A percentile compares a stretch with the other conserved stretches of the same genome.
These are phyloP conservation scores for Flaveria sonorensis DNA, from an alignment of 129 eudicot genomes.

Conservation along the genomic window DNA sequence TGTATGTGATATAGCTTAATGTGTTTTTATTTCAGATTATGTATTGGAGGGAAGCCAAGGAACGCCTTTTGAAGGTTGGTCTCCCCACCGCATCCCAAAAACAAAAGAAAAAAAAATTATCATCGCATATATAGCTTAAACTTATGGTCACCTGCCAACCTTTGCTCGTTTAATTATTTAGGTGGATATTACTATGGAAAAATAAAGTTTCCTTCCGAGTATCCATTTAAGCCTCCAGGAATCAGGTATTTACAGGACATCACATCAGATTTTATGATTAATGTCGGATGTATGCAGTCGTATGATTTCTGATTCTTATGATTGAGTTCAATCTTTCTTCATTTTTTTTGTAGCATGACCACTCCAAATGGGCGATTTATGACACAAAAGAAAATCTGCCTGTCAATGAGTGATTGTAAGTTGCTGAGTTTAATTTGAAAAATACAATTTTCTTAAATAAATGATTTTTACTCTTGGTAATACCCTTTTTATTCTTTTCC, in stretches of 20 bases:
- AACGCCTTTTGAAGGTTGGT: constrained; percentile 94
- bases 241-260: constrained; percentile 55
- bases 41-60: constrained; percentile 96
- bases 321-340: constrained; percentile 9
- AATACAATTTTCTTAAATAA: not conserved
- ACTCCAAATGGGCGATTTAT: constrained; percentile 97
- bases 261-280: constrained; percentile 12
- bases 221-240: constrained; percentile 96
- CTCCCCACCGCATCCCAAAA: not conserved
- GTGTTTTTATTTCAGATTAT: constrained; percentile 62
- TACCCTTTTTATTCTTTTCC: constrained; percentile 21
- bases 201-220: constrained; percentile 92
- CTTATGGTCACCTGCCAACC: not conserved
- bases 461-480: not conserved
- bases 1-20: constrained; percentile 4
- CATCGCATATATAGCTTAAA: not conserved
- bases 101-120: not conserved
- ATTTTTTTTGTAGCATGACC: constrained; percentile 69
- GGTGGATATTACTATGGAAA: constrained; percentile 99
- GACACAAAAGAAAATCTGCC: constrained; percentile 90
- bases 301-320: constrained; percentile 9
- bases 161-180: constrained; percentile 23
- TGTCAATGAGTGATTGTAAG: constrained; percentile 99
- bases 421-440: constrained; percentile 20
- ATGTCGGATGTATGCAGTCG: not conserved